phyloP scores from a whole-genome alignment of 73 alveolate genomes.

The Stentor coeruleus region DNA sequence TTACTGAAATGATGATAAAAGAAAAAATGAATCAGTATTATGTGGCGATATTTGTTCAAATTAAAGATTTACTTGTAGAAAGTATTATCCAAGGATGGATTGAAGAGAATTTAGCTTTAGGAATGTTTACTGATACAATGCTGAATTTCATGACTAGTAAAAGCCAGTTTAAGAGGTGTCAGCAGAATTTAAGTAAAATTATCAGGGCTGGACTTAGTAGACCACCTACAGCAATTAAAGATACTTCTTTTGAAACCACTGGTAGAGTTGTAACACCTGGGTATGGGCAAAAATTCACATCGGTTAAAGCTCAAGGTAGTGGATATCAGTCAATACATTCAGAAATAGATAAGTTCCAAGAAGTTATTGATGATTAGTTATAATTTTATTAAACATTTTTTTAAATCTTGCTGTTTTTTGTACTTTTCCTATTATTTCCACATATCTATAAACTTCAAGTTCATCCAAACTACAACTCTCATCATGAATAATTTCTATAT shows the following conservation, averaged over 20 bases:
- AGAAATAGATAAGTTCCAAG: not conserved
- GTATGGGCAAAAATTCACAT: not conserved
- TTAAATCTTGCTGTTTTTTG: too few species aligned
- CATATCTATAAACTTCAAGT: too few species aligned
- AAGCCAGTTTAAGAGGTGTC: constrained; percentile 2
- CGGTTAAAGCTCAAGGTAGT: not conserved
- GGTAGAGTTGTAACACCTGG: not conserved
- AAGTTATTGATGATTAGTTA: not conserved
- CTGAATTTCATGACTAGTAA: not conserved
- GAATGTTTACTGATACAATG: not conserved
- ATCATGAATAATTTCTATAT: too few species aligned
- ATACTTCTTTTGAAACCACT: not conserved
- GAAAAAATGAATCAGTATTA: not conserved
- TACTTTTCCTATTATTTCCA: too few species aligned
- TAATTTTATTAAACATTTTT: too few species aligned
- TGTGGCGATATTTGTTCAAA: not conserved
- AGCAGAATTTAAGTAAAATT: not conserved
- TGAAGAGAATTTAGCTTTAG: not conserved
- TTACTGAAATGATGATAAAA: not conserved
- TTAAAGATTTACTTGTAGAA: not conserved
- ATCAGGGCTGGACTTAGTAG: not conserved
- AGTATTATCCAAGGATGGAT: not conserved
- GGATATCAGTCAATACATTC: not conserved
- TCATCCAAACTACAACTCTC: too few species aligned
- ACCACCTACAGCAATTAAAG: not conserved